These are phyloP conservation scores for Diaporthe vaccinii DNA, from an alignment of 2,329 filamentous ascomycete genomes.

Conservation along the genomic window DNA sequence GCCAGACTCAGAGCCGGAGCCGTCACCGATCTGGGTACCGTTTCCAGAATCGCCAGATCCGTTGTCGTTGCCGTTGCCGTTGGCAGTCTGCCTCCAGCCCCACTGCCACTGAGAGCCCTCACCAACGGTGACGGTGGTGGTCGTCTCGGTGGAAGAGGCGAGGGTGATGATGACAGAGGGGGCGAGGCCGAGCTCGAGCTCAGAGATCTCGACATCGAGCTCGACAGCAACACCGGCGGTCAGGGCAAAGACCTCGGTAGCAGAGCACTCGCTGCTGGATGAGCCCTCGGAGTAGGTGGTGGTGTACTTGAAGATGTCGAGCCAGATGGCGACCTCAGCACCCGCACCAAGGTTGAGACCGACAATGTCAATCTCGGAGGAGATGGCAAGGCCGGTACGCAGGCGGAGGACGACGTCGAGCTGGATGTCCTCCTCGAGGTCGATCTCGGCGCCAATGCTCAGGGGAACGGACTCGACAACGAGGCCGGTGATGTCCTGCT, in stretches of 20 bases:
- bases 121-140: slow-evolving; percentile 43
- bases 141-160: slow-evolving; percentile 41
- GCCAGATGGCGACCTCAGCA: slow-evolving; percentile 48
- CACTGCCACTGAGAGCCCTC: slow-evolving; percentile 34
- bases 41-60: slow-evolving; percentile 1
- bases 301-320: slow-evolving; percentile 51
- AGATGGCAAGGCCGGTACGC: slow-evolving; percentile 46
- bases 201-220: slow-evolving; percentile 44
- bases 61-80: neutral
- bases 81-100: slow-evolving; percentile 30
- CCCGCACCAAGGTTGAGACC: slow-evolving; percentile 46
- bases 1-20: slow-evolving; percentile 22
- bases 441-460: slow-evolving; percentile 44
- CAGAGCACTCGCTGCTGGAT: slow-evolving; percentile 40
- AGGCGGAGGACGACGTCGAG: slow-evolving; percentile 48
- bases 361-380: slow-evolving; percentile 44
- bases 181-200: slow-evolving; percentile 46
- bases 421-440: slow-evolving; percentile 45
- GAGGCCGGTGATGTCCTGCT: slow-evolving; percentile 45
- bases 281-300: slow-evolving; percentile 42
- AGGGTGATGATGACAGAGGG: slow-evolving; percentile 48
- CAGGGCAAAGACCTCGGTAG: slow-evolving; percentile 45
- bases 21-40: slow-evolving; percentile 10
- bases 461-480: slow-evolving; percentile 45
- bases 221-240: slow-evolving; percentile 46